Evolutionary conservation across 2,329 filamentous ascomycete genomes (phyloP).

Genomic region (Talaromyces sp.): DNA sequence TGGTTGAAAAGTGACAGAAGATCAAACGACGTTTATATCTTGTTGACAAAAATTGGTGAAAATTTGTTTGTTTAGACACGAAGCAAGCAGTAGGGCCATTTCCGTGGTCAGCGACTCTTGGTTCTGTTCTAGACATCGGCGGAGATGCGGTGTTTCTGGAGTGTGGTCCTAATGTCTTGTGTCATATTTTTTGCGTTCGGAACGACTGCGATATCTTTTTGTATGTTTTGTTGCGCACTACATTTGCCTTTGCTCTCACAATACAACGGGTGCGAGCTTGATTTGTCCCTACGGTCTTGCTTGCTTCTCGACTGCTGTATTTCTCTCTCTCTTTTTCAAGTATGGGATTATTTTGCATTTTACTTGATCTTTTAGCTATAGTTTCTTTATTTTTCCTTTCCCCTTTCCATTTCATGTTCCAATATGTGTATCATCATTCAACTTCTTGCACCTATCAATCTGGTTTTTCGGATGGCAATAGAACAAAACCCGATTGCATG

Average conservation of each 20-base stretch:
- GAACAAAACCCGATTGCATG: background rate
- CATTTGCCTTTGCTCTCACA: background rate
- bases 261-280: background rate
- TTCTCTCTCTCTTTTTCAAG: slow-evolving; percentile 9
- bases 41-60: slow-evolving; percentile 5
- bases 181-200: slow-evolving; percentile 11
- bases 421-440: background rate
- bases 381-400: background rate
- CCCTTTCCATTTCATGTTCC: background rate
- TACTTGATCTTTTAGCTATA: background rate
- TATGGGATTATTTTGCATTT: slow-evolving; percentile 1
- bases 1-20: slow-evolving; percentile 6
- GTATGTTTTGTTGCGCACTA: background rate
- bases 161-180: slow-evolving; percentile 13
- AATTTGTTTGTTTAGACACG: slow-evolving; percentile 7
- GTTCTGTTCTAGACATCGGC: slow-evolving; percentile 8
- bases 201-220: slow-evolving; percentile 12
- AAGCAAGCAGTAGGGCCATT: slow-evolving; percentile 1
- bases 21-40: background rate
- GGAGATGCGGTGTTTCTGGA: slow-evolving; percentile 13
- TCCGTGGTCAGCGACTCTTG: background rate
- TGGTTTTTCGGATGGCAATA: background rate
- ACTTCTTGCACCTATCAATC: background rate
- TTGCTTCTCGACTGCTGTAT: background rate
- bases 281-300: background rate